A percentile compares a stretch with the other conserved stretches of the same genome.
phyloP scores from a whole-genome alignment of 176 grass and related monocot species.

The Oryza longistaminata region DNA sequence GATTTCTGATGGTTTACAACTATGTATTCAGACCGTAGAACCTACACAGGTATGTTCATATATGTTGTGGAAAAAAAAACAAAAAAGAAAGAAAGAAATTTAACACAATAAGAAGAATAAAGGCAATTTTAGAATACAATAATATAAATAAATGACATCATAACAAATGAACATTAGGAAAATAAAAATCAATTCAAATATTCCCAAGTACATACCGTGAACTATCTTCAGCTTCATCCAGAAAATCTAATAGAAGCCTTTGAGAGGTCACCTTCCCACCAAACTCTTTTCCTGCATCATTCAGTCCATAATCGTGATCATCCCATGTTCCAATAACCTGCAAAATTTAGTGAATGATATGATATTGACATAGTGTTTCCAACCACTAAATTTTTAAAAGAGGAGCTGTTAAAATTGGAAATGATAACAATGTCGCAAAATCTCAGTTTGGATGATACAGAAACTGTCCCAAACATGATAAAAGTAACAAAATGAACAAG shows the following conservation, averaged over 20 bases:
- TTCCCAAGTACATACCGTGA: slow-evolving; percentile 45
- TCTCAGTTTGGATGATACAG: neutral
- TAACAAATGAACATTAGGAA: slow-evolving; percentile 15
- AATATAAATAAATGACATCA: neutral
- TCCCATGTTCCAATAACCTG: slow-evolving; percentile 98
- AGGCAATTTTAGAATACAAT: neutral
- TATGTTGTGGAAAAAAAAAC: neutral
- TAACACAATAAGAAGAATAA: neutral
- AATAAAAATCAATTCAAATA: neutral
- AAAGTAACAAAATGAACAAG: neutral
- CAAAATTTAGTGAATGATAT: slow-evolving; percentile 36
- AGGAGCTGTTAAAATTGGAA: neutral
- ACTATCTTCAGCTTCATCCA: slow-evolving; percentile 85
- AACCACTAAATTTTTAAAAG: slow-evolving; percentile 1
- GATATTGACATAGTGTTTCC: slow-evolving; percentile 13
- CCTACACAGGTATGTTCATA: neutral
- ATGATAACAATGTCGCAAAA: neutral
- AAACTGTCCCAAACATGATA: neutral
- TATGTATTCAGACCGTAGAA: slow-evolving; percentile 21
- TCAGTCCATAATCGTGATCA: slow-evolving; percentile 98
- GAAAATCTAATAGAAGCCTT: slow-evolving; percentile 85
- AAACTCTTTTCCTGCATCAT: slow-evolving; percentile 97
- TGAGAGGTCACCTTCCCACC: slow-evolving; percentile 58
- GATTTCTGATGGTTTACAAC: neutral
- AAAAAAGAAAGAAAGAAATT: neutral